Percentiles rank a stretch among this genome's conserved stretches.
These are phyloP conservation scores for Salix exigua DNA, from an alignment of 345 rosid genomes.

Conservation along the genomic window DNA sequence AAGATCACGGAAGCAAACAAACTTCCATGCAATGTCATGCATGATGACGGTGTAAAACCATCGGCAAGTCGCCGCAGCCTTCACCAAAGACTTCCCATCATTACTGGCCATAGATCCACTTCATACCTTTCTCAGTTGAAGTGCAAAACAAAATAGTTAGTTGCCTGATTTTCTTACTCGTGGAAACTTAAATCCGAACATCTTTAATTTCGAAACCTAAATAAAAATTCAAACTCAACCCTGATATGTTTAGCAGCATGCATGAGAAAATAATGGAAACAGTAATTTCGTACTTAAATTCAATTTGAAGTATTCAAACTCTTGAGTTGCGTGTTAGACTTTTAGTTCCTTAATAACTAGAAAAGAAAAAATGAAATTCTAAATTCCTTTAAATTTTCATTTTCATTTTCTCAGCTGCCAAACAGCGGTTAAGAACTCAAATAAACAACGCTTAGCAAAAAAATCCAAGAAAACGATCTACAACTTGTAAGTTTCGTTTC, in stretches of 20 bases:
- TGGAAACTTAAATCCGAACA: background rate
- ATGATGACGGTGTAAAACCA: slow-evolving; percentile 60
- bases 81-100: slow-evolving; percentile 80
- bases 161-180: background rate
- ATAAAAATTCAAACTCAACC: background rate
- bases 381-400: background rate
- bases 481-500: background rate
- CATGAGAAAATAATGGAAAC: background rate
- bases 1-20: slow-evolving; percentile 85
- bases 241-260: slow-evolving; percentile 2
- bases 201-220: background rate
- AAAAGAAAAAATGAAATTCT: background rate
- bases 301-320: background rate
- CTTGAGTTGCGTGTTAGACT: background rate
- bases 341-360: too few relatives aligned
- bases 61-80: slow-evolving; percentile 57
- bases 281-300: background rate
- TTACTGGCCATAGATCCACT: slow-evolving; percentile 75
- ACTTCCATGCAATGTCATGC: slow-evolving; percentile 79
- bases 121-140: slow-evolving; percentile 47
- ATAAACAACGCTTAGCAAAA: background rate
- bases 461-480: background rate
- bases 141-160: background rate
- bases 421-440: background rate
- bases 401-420: background rate